Conservation (phyloP, 805 yeast species). For the Yamadazyma sp. region DNA sequence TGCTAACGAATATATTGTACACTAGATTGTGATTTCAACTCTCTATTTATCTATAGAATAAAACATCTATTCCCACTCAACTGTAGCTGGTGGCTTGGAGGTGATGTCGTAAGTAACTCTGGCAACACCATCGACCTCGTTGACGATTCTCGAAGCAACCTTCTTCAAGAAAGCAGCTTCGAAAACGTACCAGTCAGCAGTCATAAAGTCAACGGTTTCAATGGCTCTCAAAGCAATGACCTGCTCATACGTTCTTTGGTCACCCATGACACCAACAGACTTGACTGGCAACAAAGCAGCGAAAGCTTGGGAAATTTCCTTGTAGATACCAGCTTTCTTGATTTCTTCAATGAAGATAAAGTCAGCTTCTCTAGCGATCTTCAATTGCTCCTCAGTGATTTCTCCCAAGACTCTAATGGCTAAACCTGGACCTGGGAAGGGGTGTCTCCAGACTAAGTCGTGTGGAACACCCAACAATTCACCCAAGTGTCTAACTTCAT, state of each 20-base stretch:
- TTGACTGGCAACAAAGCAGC: slow-evolving; percentile 96
- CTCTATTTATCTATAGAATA: slow-evolving; percentile 6
- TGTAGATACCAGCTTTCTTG: slow-evolving; percentile 86
- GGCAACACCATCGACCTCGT: slow-evolving; percentile 98
- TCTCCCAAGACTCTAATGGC: slow-evolving; percentile 98
- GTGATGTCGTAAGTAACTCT: slow-evolving; percentile 98
- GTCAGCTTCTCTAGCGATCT: slow-evolving; percentile 97
- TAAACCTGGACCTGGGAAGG: slow-evolving; percentile 99
- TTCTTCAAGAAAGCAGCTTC: slow-evolving; percentile 89
- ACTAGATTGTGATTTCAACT: slow-evolving; percentile 6
- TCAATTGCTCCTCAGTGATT: slow-evolving; percentile 89
- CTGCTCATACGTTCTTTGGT: slow-evolving; percentile 98
- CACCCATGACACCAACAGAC: slow-evolving; percentile 99
- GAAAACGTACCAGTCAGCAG: slow-evolving; percentile 98
- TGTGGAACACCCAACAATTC: slow-evolving; percentile 92
- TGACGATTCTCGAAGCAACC: slow-evolving; percentile 94
- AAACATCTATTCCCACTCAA: slow-evolving; percentile 86
- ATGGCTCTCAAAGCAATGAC: slow-evolving; percentile 98
- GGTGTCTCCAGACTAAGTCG: slow-evolving; percentile 99
- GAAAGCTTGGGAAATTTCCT: slow-evolving; percentile 94
- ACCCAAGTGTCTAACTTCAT: slow-evolving; percentile 97
- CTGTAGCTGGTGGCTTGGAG: slow-evolving; percentile 99
- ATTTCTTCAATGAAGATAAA: slow-evolving; percentile 95
- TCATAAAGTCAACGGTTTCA: slow-evolving; percentile 98
- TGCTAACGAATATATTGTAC: slow-evolving; percentile 9